A percentile compares a stretch with the other conserved stretches of the same genome.
phyloP scores from a whole-genome alignment of 768 basidiomycete species.

The Trametes gibbosa region DNA sequence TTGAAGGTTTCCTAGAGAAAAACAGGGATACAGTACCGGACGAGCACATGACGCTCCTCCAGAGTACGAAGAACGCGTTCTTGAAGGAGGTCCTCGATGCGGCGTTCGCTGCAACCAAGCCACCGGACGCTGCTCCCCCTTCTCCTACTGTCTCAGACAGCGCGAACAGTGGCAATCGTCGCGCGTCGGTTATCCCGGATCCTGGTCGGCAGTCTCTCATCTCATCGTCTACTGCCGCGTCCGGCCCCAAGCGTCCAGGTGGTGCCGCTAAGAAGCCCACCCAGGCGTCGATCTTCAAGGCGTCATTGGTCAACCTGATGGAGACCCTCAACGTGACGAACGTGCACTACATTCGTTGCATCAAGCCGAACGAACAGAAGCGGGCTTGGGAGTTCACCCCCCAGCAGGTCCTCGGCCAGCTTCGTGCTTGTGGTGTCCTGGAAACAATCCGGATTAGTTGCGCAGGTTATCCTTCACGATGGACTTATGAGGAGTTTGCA shows the following conservation, averaged over 20 bases:
- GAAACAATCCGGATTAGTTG: conserved; percentile 99
- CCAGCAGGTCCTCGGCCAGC: conserved; percentile 91
- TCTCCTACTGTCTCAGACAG: conserved; percentile 80
- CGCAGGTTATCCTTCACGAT: conserved; percentile 96
- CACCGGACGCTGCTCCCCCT: conserved; percentile 65
- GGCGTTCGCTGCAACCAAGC: conserved; percentile 72
- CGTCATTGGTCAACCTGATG: conserved; percentile 91
- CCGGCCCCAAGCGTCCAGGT: conserved; percentile 59
- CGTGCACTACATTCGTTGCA: conserved; percentile 98
- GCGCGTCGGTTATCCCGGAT: conserved; percentile 84
- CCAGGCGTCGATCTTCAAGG: conserved; percentile 97
- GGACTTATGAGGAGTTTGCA: conserved; percentile 98
- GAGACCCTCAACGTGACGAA: conserved; percentile 96
- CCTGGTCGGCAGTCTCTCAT: conserved; percentile 78
- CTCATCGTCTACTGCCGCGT: conserved; percentile 39
- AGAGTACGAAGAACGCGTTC: conserved; percentile 86
- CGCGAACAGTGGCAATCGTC: conserved; percentile 72
- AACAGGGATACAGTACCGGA: conserved; percentile 99
- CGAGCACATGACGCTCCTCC: conserved; percentile 90
- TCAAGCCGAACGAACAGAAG: conserved; percentile 98
- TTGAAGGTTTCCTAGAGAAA: conserved; percentile 98
- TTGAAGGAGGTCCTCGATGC: conserved; percentile 92
- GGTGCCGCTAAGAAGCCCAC: conserved; percentile 87
- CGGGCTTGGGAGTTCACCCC: conserved; percentile 96
- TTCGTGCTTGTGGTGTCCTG: conserved; percentile 97